Evolutionary conservation across 164 flowering plant species (phyloP), one percentile per base, ranked within the genome.

Genomic region (Cinnamomum chago): DNA sequence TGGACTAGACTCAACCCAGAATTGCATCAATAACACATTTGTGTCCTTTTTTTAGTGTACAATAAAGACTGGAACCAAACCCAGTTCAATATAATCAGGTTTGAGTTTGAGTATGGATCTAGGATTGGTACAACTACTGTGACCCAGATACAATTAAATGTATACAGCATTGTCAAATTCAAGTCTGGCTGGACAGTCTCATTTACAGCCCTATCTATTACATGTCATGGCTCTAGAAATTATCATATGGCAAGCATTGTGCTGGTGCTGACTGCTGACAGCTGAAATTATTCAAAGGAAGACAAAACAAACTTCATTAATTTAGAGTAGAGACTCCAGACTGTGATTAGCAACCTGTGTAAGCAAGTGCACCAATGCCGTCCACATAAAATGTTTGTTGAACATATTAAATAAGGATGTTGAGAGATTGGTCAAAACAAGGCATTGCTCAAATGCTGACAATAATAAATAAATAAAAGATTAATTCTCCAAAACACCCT

Each of bases 361-460:
- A 20, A 20, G 60, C n/a, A 55, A 40, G 47, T 40, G 10, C 10
- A 40, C 47, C 47, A 11, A 40, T 40, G 1, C 9, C 9, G 9
- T 40, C 47, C 47, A 40, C 47, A 1, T 40, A 7, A 40, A 40
- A 40, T 9, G 60, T 20, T 55, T 55, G 60, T 15, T 14, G 17
- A 18, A 55, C 17, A 15, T 4, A 55, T 55, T 15, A 55, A 20
- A 55, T 15, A 12, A 55, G 82, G 85, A 90, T 51, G 97, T 97
- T 20, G 62, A 79, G 25, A 80, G 92, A 76, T 96, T 89, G 70
- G 84, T 92, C 9, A 91, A 89, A 78, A 74, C 90, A 40, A 72
- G 81, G 58, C 91, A 64, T 22, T 22, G 67, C 14, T 1, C 67
- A 64, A 64, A 64, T 64, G 67, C 67, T 64, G 18, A 64, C 24